Evolutionary conservation across 306 rosid genomes (phyloP), one percentile per base, ranked within the genome.

Genomic region (Fragaria nilgerrensis): DNA sequence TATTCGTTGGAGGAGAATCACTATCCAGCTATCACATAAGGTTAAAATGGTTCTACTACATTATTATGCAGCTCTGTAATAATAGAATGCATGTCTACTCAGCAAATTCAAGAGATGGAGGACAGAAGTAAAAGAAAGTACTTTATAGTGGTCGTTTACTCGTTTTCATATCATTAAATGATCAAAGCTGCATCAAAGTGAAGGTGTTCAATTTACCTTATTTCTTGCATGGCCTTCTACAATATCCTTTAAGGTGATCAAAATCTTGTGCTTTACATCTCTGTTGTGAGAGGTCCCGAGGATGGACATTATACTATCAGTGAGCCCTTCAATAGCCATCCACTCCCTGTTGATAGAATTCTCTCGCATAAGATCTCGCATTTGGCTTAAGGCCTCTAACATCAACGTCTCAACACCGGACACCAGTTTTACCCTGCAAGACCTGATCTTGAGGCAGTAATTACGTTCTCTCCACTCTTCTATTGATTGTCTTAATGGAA

Each of bases 381-480:
- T 85, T 81, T 81, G 86, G 73, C 78, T 81, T 63, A 90, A 74
- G 39, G 91, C 90, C 64, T 85, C 91, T 68, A 75, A 77, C 65
- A 89, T 77, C 53, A 76, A 74, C 4, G 32, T 47, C 44, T 85
- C 84, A 39, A 63, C 50, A 34, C 75, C 75, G 16, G 90, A 87
- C 23, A 74, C 55, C 73, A 90, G 75, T 48, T 85, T 81, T 65
- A 72, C 88, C 78, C 82, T 78, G 70, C 84, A 83, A 19, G 94
- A 89, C 72, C 92, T 77, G 72, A 92, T 90, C 63, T 45, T 65
- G 25, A 90, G 91, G 78, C 94, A 89, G 75, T 89, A 89, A 80
- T 89, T 90, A 59, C 81, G 92, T 81, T 92, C 96, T 82, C 89
- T 85, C 97, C 97, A 92, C 84, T 92, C 97, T 77, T 90, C 89